A percentile compares a stretch with the other conserved stretches of the same genome.
Evolutionary conservation across 805 yeast species (phyloP).

Genomic region (Barnettozyma salicaria): DNA sequence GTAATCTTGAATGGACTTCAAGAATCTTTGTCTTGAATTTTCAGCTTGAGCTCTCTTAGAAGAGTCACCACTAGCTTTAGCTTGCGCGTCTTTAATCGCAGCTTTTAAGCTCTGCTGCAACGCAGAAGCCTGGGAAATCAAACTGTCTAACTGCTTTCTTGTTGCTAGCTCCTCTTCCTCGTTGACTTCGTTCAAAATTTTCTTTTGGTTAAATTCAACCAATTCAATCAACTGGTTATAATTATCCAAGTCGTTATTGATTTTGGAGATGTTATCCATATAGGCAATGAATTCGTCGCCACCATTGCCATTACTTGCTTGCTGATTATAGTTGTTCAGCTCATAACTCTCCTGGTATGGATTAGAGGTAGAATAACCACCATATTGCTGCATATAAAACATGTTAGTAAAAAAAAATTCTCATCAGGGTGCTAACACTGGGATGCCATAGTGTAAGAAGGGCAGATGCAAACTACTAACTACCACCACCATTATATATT

Average conservation of each 20-base stretch:
- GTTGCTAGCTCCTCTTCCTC: constrained; percentile 62
- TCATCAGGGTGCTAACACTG: too few relatives aligned
- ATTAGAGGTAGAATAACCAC: constrained; percentile 23
- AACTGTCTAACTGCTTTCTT: constrained; percentile 70
- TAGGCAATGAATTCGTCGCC: constrained; percentile 55
- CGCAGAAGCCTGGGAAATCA: constrained; percentile 71
- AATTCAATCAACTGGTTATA: constrained; percentile 64
- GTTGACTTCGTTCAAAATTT: constrained; percentile 66
- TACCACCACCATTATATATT: too few relatives aligned
- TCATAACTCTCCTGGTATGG: constrained; percentile 25
- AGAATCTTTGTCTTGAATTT: constrained; percentile 75
- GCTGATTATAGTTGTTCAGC: constrained; percentile 16
- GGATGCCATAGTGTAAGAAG: too few relatives aligned
- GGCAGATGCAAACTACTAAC: too few relatives aligned
- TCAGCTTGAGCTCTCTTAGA: constrained; percentile 90
- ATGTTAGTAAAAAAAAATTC: constrained; percentile 2
- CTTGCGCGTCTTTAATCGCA: constrained; percentile 72
- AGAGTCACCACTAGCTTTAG: constrained; percentile 60
- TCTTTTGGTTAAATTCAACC: constrained; percentile 64
- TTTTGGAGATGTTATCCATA: constrained; percentile 61
- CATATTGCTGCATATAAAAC: constrained; percentile 9
- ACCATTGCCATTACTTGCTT: constrained; percentile 13
- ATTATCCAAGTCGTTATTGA: constrained; percentile 63
- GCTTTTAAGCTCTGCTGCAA: constrained; percentile 70
- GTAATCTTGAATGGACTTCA: constrained; percentile 81